Conservation (phyloP, 768 basidiomycete species). For the Mycena metata region DNA sequence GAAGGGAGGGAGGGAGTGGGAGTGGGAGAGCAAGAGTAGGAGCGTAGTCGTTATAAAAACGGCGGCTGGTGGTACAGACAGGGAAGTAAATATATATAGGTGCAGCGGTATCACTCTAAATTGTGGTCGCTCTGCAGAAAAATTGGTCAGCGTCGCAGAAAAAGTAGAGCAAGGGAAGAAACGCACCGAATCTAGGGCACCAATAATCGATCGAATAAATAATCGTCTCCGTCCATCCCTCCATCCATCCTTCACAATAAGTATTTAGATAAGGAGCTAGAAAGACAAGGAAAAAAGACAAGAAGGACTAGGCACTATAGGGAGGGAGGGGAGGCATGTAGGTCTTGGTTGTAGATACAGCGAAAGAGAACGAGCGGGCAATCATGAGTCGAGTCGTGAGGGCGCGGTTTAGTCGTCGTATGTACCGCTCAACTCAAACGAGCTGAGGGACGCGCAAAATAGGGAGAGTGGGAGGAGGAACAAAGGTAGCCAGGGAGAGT, state of each 20-base stretch:
- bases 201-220: slow-evolving; percentile 36
- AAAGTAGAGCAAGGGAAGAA: background rate
- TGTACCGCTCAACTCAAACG: too few species aligned
- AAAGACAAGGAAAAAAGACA: background rate
- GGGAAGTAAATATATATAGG: slow-evolving; percentile 15
- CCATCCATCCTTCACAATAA: slow-evolving; percentile 16
- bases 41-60: background rate
- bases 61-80: slow-evolving; percentile 23
- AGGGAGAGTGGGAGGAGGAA: too few species aligned
- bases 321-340: slow-evolving; percentile 5
- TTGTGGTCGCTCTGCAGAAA: background rate
- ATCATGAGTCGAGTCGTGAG: background rate
- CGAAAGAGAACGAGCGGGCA: background rate
- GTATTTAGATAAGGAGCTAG: too few species aligned
- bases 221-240: slow-evolving; percentile 30
- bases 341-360: background rate
- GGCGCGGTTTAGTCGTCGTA: background rate
- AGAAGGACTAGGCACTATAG: background rate
- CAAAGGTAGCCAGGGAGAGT: background rate
- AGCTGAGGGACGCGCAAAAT: background rate
- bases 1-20: background rate
- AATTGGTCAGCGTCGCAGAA: background rate
- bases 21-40: background rate
- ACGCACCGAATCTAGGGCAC: slow-evolving; percentile 28
- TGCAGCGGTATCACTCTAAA: slow-evolving; percentile 11